phyloP scores from a whole-genome alignment of 768 basidiomycete species.

The Rossbeevera mucosa region DNA sequence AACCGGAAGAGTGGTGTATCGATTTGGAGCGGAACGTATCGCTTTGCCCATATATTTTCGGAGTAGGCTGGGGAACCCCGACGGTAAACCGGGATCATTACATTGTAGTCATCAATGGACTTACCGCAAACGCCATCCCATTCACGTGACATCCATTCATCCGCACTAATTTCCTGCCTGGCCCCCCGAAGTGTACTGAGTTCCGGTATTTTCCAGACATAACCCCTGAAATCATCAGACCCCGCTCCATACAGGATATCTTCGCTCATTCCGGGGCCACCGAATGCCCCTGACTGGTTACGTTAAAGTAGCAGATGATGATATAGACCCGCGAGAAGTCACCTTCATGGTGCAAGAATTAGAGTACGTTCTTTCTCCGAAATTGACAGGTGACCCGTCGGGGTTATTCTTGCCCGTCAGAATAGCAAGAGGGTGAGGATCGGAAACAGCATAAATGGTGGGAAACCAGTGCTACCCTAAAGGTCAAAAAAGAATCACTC shows the following conservation, averaged over 20 bases:
- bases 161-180: conserved; percentile 42
- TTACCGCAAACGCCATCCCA: conserved; percentile 31
- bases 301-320: background rate
- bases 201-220: conserved; percentile 72
- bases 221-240: conserved; percentile 78
- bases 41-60: conserved; percentile 33
- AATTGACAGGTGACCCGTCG: conserved; percentile 46
- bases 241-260: conserved; percentile 69
- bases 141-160: conserved; percentile 42
- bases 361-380: conserved; percentile 51
- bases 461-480: conserved; percentile 57
- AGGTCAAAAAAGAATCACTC: background rate
- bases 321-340: conserved; percentile 2
- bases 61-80: conserved; percentile 41
- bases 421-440: conserved; percentile 65
- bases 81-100: conserved; percentile 6
- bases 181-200: conserved; percentile 38
- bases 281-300: conserved; percentile 70
- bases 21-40: conserved; percentile 59
- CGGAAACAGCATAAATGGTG: conserved; percentile 63
- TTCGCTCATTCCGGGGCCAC: conserved; percentile 47
- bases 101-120: conserved; percentile 10
- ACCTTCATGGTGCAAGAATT: conserved; percentile 83
- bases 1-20: conserved; percentile 57
- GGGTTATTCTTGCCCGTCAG: conserved; percentile 58